Evolutionary conservation across 1,139 yeast genomes (phyloP).

Genomic region (Yamadazyma diddensiae): DNA sequence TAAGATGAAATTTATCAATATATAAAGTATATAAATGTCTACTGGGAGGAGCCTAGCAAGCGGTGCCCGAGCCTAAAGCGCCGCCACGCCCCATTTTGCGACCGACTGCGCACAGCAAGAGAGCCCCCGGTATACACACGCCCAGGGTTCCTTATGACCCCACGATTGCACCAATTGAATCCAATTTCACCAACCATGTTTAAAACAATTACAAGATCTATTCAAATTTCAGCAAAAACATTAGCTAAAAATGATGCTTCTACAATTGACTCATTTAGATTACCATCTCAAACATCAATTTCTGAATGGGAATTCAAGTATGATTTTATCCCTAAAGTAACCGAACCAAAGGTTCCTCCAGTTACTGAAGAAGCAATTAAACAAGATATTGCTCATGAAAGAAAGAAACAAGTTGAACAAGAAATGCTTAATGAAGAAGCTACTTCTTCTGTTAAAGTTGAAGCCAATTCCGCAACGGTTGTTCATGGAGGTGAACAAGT

Average conservation of each 20-base stretch:
- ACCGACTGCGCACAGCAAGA: too few species aligned
- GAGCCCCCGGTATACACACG: too few species aligned
- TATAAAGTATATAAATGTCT: too few species aligned
- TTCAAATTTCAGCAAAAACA: conserved; percentile 11
- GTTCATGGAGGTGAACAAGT: conserved; percentile 47
- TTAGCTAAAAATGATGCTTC: conserved; percentile 45
- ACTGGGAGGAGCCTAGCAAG: too few species aligned
- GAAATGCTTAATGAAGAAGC: conserved; percentile 38
- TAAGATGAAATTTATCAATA: too few species aligned
- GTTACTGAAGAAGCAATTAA: conserved; percentile 49
- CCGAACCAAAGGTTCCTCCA: conserved; percentile 52
- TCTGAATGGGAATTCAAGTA: conserved; percentile 53
- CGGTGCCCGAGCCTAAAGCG: too few species aligned
- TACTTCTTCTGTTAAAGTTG: conserved; percentile 41
- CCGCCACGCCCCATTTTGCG: too few species aligned
- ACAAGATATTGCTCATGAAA: conserved; percentile 45
- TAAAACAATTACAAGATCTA: conserved; percentile 12
- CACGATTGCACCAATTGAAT: too few species aligned
- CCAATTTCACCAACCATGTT: conserved; percentile 6
- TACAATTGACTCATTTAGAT: conserved; percentile 42
- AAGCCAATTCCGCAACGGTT: conserved; percentile 42
- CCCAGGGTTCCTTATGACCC: too few species aligned
- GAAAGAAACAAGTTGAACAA: conserved; percentile 39
- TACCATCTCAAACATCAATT: conserved; percentile 48
- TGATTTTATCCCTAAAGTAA: conserved; percentile 43